Percentiles rank a stretch among this genome's conserved stretches.
Conservation (phyloP, 225 moss, liverwort and hornwort species). For the Takakia lepidozioides region DNA sequence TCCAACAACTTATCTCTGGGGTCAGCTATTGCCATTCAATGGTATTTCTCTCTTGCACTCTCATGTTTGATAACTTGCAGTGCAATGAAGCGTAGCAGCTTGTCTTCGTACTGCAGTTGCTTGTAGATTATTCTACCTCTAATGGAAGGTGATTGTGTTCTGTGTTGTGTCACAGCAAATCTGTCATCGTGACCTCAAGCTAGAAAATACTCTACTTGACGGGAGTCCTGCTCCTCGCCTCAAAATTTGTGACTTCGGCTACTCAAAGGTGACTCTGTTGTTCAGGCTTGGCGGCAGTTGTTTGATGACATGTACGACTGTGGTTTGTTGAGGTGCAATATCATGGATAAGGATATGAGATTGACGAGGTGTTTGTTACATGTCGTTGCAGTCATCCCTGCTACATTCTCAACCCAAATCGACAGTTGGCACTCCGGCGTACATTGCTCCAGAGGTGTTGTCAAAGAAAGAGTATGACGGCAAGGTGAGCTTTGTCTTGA, state of each 20-base stretch:
- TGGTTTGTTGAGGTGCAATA: too few relatives aligned
- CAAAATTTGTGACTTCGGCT: slow-evolving; percentile 88
- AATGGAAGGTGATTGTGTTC: too few relatives aligned
- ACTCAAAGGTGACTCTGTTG: slow-evolving; percentile 66
- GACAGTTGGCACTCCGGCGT: slow-evolving; percentile 95
- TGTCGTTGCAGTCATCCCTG: slow-evolving; percentile 60
- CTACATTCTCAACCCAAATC: slow-evolving; percentile 97
- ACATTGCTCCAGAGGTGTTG: slow-evolving; percentile 92
- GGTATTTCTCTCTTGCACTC: slow-evolving; percentile 13
- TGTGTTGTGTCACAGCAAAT: slow-evolving; percentile 46
- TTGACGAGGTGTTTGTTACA: too few relatives aligned
- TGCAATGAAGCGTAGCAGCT: too few relatives aligned
- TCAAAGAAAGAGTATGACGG: slow-evolving; percentile 99
- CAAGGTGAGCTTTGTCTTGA: slow-evolving; percentile 75
- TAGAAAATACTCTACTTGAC: slow-evolving; percentile 89
- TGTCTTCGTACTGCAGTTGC: too few relatives aligned
- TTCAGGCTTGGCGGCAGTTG: too few relatives aligned
- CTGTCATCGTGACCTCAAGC: slow-evolving; percentile 89
- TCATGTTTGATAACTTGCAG: too few relatives aligned
- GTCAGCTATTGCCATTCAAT: slow-evolving; percentile 91
- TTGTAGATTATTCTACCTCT: too few relatives aligned
- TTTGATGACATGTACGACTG: too few relatives aligned
- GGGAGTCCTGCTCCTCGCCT: slow-evolving; percentile 89
- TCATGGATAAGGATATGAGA: too few relatives aligned
- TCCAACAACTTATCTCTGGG: slow-evolving; percentile 91